phyloP scores from a whole-genome alignment of 257 asterid species.

The Solanum lycopersicoides region DNA sequence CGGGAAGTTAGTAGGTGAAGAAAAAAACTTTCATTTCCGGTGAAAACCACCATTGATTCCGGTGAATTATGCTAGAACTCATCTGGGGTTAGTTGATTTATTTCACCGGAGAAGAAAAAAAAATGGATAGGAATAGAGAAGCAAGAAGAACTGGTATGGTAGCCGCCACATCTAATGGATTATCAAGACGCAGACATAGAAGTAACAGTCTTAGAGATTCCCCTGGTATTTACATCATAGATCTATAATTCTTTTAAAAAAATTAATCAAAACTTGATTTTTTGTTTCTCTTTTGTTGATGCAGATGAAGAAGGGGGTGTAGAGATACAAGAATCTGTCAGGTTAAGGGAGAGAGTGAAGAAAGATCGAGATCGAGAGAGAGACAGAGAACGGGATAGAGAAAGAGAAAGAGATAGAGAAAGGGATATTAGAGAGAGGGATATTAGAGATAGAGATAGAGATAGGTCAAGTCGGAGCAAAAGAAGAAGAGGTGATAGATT shows the following conservation, averaged over 20 bases:
- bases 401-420: conserved; percentile 25
- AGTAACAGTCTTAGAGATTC: conserved; percentile 79
- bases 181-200: conserved; percentile 66
- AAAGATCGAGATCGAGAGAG: conserved; percentile 84
- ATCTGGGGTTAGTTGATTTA: conserved; percentile 18
- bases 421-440: conserved; percentile 34
- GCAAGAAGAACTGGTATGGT: conserved; percentile 64
- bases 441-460: conserved; percentile 37
- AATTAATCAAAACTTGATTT: background rate
- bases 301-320: conserved; percentile 87
- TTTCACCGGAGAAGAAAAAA: conserved; percentile 18
- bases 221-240: conserved; percentile 53
- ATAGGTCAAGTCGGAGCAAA: conserved; percentile 54
- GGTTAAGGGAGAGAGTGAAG: conserved; percentile 87
- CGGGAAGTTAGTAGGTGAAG: conserved; percentile 7
- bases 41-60: background rate
- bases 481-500: conserved; percentile 66
- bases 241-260: conserved; percentile 22
- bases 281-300: background rate
- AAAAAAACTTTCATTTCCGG: conserved; percentile 23
- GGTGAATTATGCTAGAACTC: conserved; percentile 22
- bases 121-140: conserved; percentile 91
- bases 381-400: conserved; percentile 47
- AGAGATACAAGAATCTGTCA: conserved; percentile 71
- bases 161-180: conserved; percentile 54